These are phyloP conservation scores for Trichoderma koningii DNA, from an alignment of 2,329 filamentous ascomycete species.

Conservation along the genomic window DNA sequence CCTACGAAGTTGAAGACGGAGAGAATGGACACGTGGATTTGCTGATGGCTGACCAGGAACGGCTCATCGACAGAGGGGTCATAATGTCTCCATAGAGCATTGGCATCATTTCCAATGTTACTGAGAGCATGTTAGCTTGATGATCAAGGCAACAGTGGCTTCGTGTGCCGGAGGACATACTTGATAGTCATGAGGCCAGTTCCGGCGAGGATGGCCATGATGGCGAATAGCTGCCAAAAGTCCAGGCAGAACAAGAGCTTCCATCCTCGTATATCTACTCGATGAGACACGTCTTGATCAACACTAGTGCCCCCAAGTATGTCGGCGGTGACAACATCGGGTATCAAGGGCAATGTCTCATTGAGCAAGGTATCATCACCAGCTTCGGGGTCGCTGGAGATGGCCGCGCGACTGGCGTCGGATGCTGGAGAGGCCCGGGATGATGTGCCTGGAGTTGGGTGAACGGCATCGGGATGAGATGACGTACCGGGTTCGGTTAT, in stretches of 20 bases:
- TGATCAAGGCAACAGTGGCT: constrained; percentile 16
- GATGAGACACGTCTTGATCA: constrained; percentile 73
- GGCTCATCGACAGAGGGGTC: constrained; percentile 71
- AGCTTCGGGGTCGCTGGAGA: constrained; percentile 15
- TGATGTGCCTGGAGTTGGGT: background rate
- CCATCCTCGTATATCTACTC: constrained; percentile 88
- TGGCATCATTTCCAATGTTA: constrained; percentile 90
- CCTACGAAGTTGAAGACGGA: constrained; percentile 85
- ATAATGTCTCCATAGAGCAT: constrained; percentile 85
- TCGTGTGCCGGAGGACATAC: constrained; percentile 54
- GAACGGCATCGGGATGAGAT: background rate
- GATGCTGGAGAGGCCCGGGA: constrained; percentile 4
- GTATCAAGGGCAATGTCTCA: constrained; percentile 82
- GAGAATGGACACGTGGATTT: constrained; percentile 92
- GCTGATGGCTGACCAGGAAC: constrained; percentile 78
- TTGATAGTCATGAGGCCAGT: constrained; percentile 99
- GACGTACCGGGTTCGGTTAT: constrained; percentile 27
- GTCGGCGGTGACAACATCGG: constrained; percentile 57
- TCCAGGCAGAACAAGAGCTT: constrained; percentile 69
- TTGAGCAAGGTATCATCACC: constrained; percentile 53
- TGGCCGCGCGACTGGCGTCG: constrained; percentile 17
- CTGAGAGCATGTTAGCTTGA: constrained; percentile 38
- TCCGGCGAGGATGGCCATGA: constrained; percentile 89
- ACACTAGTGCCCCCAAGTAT: constrained; percentile 60
- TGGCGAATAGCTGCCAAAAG: constrained; percentile 88